A percentile compares a stretch with the other conserved stretches of the same genome.
Conservation (phyloP, 2,329 filamentous ascomycete species). For the Fusarium caatingaense region DNA sequence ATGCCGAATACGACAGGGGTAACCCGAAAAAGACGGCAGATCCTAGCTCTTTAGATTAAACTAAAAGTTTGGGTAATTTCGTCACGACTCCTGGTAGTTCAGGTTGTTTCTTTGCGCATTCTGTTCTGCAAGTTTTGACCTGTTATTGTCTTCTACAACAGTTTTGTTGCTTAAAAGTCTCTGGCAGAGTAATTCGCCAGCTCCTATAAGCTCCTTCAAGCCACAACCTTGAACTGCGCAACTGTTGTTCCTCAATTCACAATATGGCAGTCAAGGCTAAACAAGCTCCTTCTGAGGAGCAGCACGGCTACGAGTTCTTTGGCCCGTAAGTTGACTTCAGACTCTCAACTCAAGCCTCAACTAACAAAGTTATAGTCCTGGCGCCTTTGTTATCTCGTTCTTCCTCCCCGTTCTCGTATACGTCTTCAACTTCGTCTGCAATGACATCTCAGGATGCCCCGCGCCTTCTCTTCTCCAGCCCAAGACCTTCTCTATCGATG, state of each 20-base stretch:
- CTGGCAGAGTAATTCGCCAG: neutral
- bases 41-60: constrained; percentile 22
- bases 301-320: constrained; percentile 64
- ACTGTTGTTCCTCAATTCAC: constrained; percentile 14
- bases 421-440: constrained; percentile 85
- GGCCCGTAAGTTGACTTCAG: constrained; percentile 57
- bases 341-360: neutral
- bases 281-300: constrained; percentile 44
- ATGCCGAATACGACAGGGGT: constrained; percentile 33
- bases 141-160: constrained; percentile 17
- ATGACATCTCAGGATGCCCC: constrained; percentile 92
- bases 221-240: neutral
- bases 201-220: neutral
- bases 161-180: neutral
- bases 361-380: constrained; percentile 66
- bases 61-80: constrained; percentile 35
- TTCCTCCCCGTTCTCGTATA: constrained; percentile 84
- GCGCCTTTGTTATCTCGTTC: constrained; percentile 81
- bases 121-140: neutral
- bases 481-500: constrained; percentile 74
- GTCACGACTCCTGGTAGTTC: constrained; percentile 9
- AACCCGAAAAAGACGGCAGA: constrained; percentile 1
- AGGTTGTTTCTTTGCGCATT: neutral
- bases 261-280: constrained; percentile 51
- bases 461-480: constrained; percentile 82